Percentiles rank a stretch among this genome's conserved stretches.
Conservation (phyloP, 768 basidiomycete species). For the Artomyces pyxidatus region DNA sequence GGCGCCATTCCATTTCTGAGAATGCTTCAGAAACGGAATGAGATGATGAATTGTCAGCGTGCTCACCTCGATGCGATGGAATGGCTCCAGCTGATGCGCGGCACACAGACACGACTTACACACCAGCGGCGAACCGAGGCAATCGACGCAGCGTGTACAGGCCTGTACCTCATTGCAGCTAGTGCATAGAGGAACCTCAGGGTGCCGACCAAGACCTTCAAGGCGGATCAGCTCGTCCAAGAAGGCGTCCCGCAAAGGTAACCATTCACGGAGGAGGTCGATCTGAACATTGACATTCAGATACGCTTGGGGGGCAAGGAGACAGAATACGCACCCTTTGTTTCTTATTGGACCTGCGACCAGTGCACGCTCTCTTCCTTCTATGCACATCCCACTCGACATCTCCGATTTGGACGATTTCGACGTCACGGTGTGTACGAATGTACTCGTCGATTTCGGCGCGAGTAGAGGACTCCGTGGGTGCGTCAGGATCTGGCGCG, state of each 20-base stretch:
- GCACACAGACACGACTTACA: neutral
- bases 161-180: neutral
- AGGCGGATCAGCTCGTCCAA: neutral
- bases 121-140: neutral
- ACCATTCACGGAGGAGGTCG: neutral
- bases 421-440: neutral
- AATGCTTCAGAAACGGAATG: neutral
- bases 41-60: no score
- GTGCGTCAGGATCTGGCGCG: neutral
- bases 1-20: neutral
- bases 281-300: neutral
- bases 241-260: neutral
- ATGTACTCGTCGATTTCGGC: neutral
- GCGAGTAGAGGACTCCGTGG: neutral
- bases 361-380: no score
- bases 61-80: neutral
- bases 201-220: neutral
- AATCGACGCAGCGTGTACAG: neutral
- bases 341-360: no score
- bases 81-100: neutral
- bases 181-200: neutral
- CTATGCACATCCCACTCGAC: neutral
- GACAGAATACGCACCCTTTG: neutral
- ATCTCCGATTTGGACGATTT: neutral
- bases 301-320: neutral